Evolutionary conservation across 73 alveolate genomes (phyloP).

Genomic region (Stentor roeselii): DNA sequence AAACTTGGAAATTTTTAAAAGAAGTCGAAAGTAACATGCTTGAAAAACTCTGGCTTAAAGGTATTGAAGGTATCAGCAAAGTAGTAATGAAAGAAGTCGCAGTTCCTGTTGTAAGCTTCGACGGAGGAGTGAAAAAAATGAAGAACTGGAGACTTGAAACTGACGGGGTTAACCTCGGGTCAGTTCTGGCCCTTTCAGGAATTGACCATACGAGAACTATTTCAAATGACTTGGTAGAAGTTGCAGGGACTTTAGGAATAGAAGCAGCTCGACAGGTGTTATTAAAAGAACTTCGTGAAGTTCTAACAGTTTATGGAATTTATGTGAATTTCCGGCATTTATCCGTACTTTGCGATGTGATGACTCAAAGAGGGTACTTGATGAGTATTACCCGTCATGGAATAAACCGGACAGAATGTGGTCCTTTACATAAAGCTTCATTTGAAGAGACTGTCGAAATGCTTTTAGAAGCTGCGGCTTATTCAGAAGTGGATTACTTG

Average conservation of each 20-base stretch:
- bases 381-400: slow-evolving; percentile 99
- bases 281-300: slow-evolving; percentile 85
- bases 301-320: slow-evolving; percentile 83
- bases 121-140: slow-evolving; percentile 60
- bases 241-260: slow-evolving; percentile 70
- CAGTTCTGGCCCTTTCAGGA: slow-evolving; percentile 62
- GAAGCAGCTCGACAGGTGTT: slow-evolving; percentile 88
- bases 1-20: slow-evolving; percentile 6
- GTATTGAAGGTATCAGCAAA: slow-evolving; percentile 87
- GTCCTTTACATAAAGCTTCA: slow-evolving; percentile 82
- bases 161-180: slow-evolving; percentile 88
- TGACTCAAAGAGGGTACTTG: slow-evolving; percentile 96
- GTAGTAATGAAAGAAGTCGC: slow-evolving; percentile 78
- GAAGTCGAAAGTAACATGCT: slow-evolving; percentile 13
- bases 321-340: slow-evolving; percentile 94
- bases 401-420: slow-evolving; percentile 90
- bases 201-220: slow-evolving; percentile 75
- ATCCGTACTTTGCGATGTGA: slow-evolving; percentile 92
- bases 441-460: slow-evolving; percentile 99
- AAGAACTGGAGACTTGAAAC: slow-evolving; percentile 96
- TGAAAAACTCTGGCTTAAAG: slow-evolving; percentile 85
- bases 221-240: slow-evolving; percentile 83
- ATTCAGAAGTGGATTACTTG: slow-evolving; percentile 88
- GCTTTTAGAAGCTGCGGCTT: slow-evolving; percentile 98
- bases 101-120: slow-evolving; percentile 45